A percentile compares a stretch with the other conserved stretches of the same genome.
These are phyloP conservation scores for grape (Vitis vinifera) DNA, from an alignment of 164 flowering plant species.

Conservation along the genomic window DNA sequence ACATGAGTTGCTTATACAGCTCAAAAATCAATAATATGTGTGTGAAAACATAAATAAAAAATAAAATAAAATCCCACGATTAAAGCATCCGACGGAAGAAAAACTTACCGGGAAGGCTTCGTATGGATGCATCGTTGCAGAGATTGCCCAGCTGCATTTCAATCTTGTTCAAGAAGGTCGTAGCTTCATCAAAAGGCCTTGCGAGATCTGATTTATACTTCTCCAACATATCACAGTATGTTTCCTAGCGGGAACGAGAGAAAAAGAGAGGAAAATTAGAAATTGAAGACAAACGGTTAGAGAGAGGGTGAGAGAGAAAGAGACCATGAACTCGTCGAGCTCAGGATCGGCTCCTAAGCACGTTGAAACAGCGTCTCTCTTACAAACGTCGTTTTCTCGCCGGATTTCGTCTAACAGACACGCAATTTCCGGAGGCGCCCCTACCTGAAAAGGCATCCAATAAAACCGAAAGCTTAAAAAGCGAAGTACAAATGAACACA, in stretches of 20 bases:
- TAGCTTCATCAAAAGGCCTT: constrained; percentile 60
- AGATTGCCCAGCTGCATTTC: constrained; percentile 59
- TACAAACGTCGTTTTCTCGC: constrained; percentile 34
- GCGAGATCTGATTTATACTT: constrained; percentile 64
- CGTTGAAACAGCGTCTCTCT: constrained; percentile 24
- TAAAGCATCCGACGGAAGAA: not conserved
- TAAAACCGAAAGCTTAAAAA: not conserved
- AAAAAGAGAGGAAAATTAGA: not conserved
- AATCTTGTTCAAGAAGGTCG: constrained; percentile 52
- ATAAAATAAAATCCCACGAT: too few relatives aligned
- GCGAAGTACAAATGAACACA: not conserved
- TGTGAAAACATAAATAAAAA: too few relatives aligned
- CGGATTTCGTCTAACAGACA: constrained; percentile 50
- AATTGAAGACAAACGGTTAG: too few relatives aligned
- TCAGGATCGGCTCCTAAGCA: constrained; percentile 64
- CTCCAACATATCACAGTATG: constrained; percentile 54
- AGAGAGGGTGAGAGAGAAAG: constrained; percentile 13
- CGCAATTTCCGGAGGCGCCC: constrained; percentile 67
- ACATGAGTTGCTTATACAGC: not conserved
- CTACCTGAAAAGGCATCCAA: constrained; percentile 32
- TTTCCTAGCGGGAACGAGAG: constrained; percentile 33
- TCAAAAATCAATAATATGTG: not conserved
- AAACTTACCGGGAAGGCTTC: constrained; percentile 30
- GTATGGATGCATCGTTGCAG: constrained; percentile 33
- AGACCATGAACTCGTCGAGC: constrained; percentile 67